Evolutionary conservation across 768 basidiomycete genomes (phyloP).

Genomic region (Kwoniella europaea): DNA sequence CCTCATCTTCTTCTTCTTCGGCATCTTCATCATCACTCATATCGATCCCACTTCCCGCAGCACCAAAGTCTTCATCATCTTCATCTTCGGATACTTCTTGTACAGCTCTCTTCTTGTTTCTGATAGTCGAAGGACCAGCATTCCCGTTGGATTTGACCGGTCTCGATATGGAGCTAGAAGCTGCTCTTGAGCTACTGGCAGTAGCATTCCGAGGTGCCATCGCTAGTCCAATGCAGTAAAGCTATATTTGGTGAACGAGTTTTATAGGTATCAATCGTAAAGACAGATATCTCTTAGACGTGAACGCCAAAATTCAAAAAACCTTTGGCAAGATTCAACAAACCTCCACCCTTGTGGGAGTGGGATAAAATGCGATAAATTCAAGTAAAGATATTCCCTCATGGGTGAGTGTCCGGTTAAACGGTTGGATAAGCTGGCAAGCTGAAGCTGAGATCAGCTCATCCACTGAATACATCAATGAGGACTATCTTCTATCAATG

Average conservation of each 20-base stretch:
- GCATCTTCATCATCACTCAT: constrained; percentile 26
- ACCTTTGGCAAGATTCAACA: too few species aligned
- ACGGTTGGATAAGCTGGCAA: too few species aligned
- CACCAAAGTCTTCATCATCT: constrained; percentile 29
- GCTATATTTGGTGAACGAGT: background rate
- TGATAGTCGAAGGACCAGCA: constrained; percentile 23
- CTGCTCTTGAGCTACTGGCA: constrained; percentile 23
- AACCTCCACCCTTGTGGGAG: too few species aligned
- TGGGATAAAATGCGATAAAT: too few species aligned
- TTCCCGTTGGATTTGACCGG: background rate
- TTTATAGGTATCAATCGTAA: background rate
- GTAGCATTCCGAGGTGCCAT: constrained; percentile 29
- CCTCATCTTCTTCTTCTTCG: constrained; percentile 25
- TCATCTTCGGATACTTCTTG: constrained; percentile 33
- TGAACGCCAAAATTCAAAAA: background rate
- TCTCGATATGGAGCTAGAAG: background rate
- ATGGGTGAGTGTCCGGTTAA: too few species aligned
- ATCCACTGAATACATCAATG: too few species aligned
- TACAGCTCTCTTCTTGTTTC: constrained; percentile 24
- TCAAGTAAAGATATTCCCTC: too few species aligned
- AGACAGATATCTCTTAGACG: too few species aligned
- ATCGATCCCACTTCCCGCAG: constrained; percentile 24
- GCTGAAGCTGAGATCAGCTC: too few species aligned
- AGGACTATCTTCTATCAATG: too few species aligned
- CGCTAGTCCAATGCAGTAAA: background rate